Percentiles rank a stretch among this genome's conserved stretches.
phyloP scores from a whole-genome alignment of 306 rosid genomes.

The Mimosa bimucronata region DNA sequence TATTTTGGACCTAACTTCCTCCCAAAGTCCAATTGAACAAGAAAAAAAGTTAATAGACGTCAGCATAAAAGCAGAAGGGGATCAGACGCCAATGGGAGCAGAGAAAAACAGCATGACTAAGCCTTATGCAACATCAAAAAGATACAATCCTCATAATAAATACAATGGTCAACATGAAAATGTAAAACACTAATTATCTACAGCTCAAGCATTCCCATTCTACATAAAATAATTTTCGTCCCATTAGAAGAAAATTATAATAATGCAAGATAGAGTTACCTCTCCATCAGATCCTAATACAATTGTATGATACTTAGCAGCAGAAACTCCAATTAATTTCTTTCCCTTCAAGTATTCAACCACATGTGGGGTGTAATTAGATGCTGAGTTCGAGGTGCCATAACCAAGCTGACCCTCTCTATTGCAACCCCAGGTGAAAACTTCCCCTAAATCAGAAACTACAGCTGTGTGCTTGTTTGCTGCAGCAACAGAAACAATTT shows the following conservation, averaged over 20 bases:
- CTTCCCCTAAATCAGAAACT: constrained; percentile 86
- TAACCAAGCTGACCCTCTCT: constrained; percentile 98
- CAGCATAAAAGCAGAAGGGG: constrained; percentile 10
- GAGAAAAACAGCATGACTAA: neutral
- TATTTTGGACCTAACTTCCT: neutral
- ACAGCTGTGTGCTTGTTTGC: constrained; percentile 98
- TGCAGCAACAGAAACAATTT: constrained; percentile 82
- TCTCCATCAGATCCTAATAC: constrained; percentile 96
- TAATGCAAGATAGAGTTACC: constrained; percentile 53
- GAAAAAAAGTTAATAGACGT: neutral
- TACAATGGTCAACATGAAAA: neutral
- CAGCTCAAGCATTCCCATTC: neutral
- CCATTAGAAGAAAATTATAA: constrained; percentile 16
- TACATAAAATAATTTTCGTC: constrained; percentile 21
- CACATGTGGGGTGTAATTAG: constrained; percentile 85
- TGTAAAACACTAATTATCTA: neutral
- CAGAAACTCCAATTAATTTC: constrained; percentile 67
- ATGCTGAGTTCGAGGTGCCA: constrained; percentile 97
- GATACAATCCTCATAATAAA: neutral
- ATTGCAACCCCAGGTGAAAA: constrained; percentile 96
- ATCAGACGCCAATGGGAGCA: neutral
- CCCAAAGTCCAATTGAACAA: neutral
- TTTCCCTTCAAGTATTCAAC: constrained; percentile 96
- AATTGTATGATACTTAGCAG: constrained; percentile 90
- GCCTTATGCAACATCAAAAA: neutral